Percentiles rank a stretch among this genome's conserved stretches.
Conservation (phyloP, 305 asterid genomes). For the Fraxinus albicans region DNA sequence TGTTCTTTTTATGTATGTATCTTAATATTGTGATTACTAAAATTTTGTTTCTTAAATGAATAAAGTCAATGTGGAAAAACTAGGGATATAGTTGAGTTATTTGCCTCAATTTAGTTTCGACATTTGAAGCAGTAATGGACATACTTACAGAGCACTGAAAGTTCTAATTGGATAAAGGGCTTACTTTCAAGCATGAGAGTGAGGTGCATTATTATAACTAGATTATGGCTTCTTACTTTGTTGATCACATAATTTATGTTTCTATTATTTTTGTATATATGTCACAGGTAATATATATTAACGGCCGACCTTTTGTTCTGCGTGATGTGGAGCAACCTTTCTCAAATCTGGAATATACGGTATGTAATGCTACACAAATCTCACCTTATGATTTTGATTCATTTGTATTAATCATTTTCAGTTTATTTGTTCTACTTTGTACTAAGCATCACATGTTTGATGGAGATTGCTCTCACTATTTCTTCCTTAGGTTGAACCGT, state of each 20-base stretch:
- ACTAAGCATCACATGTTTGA: constrained; percentile 10
- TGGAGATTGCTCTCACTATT: constrained; percentile 8
- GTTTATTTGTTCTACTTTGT: background rate
- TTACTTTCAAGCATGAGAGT: background rate
- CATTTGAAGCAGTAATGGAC: background rate
- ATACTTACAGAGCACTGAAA: background rate
- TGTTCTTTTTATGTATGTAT: background rate
- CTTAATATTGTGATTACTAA: background rate
- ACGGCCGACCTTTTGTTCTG: constrained; percentile 96
- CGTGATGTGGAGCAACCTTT: constrained; percentile 98
- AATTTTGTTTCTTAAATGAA: background rate
- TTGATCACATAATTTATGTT: constrained; percentile 21
- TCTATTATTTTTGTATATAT: constrained; percentile 22
- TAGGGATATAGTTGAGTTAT: background rate
- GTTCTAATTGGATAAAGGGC: background rate
- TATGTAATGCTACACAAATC: constrained; percentile 39
- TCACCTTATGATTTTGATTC: constrained; percentile 13
- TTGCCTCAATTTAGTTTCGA: background rate
- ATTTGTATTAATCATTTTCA: background rate
- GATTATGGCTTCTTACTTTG: constrained; percentile 13
- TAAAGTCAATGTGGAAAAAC: background rate
- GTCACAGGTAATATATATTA: constrained; percentile 88
- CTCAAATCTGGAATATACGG: constrained; percentile 98
- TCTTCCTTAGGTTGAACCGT: background rate
- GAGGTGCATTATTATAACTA: background rate